These are phyloP conservation scores for Candida sp. DNA, from an alignment of 1,139 yeast species.

Conservation along the genomic window DNA sequence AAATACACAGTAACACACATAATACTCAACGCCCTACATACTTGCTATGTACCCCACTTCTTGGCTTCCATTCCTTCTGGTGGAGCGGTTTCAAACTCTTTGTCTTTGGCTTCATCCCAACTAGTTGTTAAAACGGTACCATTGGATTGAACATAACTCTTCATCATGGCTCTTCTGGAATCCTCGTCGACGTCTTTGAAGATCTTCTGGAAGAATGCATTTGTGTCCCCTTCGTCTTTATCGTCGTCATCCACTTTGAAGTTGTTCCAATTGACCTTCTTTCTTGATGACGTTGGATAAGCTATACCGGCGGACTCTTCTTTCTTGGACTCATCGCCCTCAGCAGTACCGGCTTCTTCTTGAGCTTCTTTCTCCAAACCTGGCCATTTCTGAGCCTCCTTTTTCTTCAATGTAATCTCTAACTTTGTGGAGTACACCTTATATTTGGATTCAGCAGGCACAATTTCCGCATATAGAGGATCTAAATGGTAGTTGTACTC, in stretches of 20 bases:
- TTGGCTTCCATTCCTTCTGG: conserved; percentile 72
- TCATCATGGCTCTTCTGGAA: conserved; percentile 95
- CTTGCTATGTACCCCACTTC: conserved; percentile 38
- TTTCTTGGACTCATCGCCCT: conserved; percentile 11
- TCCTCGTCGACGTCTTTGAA: conserved; percentile 88
- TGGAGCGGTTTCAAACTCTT: conserved; percentile 71
- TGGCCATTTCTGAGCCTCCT: conserved; percentile 44
- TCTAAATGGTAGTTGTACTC: conserved; percentile 55
- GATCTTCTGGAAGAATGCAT: conserved; percentile 75
- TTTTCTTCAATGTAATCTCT: conserved; percentile 60
- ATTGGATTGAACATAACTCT: conserved; percentile 89
- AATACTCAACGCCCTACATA: too few relatives aligned
- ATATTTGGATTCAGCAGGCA: conserved; percentile 45
- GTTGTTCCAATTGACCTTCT: conserved; percentile 74
- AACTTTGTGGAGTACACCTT: conserved; percentile 74
- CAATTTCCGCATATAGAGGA: conserved; percentile 56
- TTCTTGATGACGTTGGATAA: conserved; percentile 69
- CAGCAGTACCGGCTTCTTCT: conserved; percentile 9
- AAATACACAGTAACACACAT: too few relatives aligned
- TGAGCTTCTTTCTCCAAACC: conserved; percentile 35
- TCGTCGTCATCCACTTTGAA: conserved; percentile 57
- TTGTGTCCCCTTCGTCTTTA: conserved; percentile 50
- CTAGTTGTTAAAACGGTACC: conserved; percentile 95
- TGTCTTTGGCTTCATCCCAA: conserved; percentile 87
- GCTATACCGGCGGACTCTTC: conserved; percentile 13